These are phyloP conservation scores for Citropsis articulata DNA, from an alignment of 345 rosid genomes.

Conservation along the genomic window DNA sequence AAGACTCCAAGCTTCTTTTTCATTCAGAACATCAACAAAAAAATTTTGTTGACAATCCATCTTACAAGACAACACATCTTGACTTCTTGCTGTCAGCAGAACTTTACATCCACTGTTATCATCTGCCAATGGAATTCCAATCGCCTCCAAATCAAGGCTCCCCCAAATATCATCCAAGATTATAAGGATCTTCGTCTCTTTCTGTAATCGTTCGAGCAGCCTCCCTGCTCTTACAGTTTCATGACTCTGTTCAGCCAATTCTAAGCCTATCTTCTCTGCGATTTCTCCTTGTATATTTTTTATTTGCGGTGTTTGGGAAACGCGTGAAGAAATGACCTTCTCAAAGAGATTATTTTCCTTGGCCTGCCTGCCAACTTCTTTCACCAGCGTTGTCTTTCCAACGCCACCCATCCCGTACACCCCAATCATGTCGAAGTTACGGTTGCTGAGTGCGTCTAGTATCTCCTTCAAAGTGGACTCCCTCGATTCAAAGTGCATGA, in stretches of 20 bases:
- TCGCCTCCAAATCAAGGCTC: too few relatives aligned
- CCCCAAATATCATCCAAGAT: too few relatives aligned
- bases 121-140: too few relatives aligned
- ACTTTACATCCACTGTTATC: too few relatives aligned
- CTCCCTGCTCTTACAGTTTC: neutral
- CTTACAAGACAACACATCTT: neutral
- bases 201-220: neutral
- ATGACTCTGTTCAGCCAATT: neutral
- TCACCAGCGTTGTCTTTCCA: conserved; percentile 22
- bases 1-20: neutral
- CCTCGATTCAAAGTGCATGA: conserved; percentile 21
- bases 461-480: too few relatives aligned
- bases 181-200: neutral
- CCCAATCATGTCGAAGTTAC: conserved; percentile 7
- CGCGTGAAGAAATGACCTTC: neutral
- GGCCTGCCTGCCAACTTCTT: conserved; percentile 4
- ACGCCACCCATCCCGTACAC: conserved; percentile 16
- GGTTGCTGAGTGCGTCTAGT: too few relatives aligned
- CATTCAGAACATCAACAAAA: neutral
- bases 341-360: conserved; percentile 13
- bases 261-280: neutral
- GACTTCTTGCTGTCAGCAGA: neutral
- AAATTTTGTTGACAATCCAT: neutral
- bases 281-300: neutral
- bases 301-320: neutral